Base-by-base conservation (phyloP, 139 green algal genomes). In the Chlorella ohadii region DNA sequence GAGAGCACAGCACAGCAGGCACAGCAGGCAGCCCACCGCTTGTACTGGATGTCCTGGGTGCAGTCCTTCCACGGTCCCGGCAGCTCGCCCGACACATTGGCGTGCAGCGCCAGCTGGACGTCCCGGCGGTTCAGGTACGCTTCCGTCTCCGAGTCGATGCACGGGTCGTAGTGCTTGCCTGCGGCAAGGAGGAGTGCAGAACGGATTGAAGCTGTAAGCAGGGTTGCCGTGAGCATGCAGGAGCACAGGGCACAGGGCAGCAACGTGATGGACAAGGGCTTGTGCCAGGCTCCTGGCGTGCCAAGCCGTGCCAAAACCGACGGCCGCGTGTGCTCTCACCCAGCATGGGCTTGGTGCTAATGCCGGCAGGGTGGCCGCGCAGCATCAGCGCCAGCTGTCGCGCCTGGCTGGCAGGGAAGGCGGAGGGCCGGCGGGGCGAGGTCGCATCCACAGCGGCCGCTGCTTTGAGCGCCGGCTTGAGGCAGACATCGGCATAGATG, bases 121-220 rank as follows among this genome's bases (percentile, higher is more conserved):
- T 97, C 92, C 1, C 82, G 85, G 47, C 91, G 73, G 88, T 98
- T 98, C 28, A 97, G 78, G 91, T 96, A 98, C 1, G 56, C 56
- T 68, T 92, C 87, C 20, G 94, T 90, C 70, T 95, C 90, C 34
- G 92, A 71, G 74, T 95, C 94, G 13, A 97, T 80, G 78, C 94
- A 97, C 0, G 94, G 91, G 87, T 97, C 94, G 79, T 96, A 96
- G 0, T 76, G 63, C 51, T 59, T 59, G 64, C 76, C 36, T 56
- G 57, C 25, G 11, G 44, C 1, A 2, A 19, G 38, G 64, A 71
- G 64, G 38, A 39, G 39, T 13, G 38, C 15, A 22, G 38, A 36
- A 57, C 12, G 71, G 39, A 33, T n/a, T n/a, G n/a, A n/a, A n/a
- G n/a, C n/a, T n/a, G n/a, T n/a, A n/a, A n/a, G n/a, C 23, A 55